phyloP scores from a whole-genome alignment of 2,329 filamentous ascomycete genomes.

The Talaromyces amestolkiae region DNA sequence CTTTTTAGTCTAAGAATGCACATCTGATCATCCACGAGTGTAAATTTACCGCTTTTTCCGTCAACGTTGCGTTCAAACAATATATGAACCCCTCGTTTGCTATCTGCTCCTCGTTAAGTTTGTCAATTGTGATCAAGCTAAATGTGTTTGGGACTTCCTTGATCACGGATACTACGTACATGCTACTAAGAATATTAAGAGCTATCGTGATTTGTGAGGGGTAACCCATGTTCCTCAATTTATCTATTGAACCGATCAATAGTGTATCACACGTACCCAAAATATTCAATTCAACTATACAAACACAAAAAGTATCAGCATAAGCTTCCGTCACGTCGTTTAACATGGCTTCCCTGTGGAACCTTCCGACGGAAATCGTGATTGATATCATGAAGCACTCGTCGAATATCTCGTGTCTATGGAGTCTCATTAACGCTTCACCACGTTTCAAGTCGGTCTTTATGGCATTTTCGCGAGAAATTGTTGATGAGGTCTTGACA shows the following conservation, averaged over 20 bases:
- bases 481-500: neutral
- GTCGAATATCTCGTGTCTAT: constrained; percentile 1
- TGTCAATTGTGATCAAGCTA: too few species aligned
- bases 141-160: neutral
- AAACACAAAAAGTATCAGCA: too few species aligned
- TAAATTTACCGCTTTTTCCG: neutral
- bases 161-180: neutral
- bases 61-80: neutral
- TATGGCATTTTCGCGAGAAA: neutral
- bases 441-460: constrained; percentile 1
- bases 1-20: neutral
- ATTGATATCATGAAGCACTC: constrained; percentile 1
- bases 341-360: constrained; percentile 2
- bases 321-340: too few species aligned
- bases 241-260: too few species aligned
- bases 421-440: constrained; percentile 3
- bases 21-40: too few species aligned
- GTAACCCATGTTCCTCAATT: neutral
- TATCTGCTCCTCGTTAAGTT: neutral
- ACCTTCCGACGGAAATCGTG: constrained; percentile 4
- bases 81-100: neutral
- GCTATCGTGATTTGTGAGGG: neutral
- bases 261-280: too few species aligned
- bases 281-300: too few species aligned
- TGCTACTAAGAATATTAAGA: neutral